phyloP scores from a whole-genome alignment of 2,329 filamentous ascomycete genomes.

The Epicoccum nigrum region DNA sequence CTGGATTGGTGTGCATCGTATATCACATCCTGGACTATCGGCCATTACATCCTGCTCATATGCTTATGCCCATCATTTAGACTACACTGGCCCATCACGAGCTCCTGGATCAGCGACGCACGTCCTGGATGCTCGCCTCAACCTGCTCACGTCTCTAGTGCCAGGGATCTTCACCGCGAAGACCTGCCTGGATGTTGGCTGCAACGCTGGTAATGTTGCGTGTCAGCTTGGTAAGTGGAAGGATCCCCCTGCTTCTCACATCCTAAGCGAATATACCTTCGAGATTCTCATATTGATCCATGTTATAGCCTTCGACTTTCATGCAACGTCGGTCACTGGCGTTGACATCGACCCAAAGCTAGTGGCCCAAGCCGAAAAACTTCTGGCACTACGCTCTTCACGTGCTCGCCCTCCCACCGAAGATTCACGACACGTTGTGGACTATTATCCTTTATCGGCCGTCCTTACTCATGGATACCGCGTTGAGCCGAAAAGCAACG shows the following conservation, averaged over 20 bases:
- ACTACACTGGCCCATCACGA: conserved; percentile 48
- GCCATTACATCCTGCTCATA: conserved; percentile 25
- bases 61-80: conserved; percentile 29
- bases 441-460: conserved; percentile 48
- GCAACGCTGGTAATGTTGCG: conserved; percentile 47
- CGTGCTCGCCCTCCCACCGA: conserved; percentile 36
- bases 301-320: conserved; percentile 46
- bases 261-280: conserved; percentile 16
- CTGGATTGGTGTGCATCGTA: not conserved
- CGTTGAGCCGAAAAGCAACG: conserved; percentile 28
- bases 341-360: conserved; percentile 49
- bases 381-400: conserved; percentile 46
- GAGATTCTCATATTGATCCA: conserved; percentile 31
- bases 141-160: conserved; percentile 39
- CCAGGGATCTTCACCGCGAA: conserved; percentile 45
- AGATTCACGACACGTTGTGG: conserved; percentile 19
- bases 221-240: conserved; percentile 47
- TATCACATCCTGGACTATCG: conserved; percentile 8
- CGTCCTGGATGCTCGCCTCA: conserved; percentile 46
- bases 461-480: conserved; percentile 43
- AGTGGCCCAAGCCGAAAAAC: conserved; percentile 44
- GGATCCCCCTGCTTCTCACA: conserved; percentile 25
- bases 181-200: conserved; percentile 48
- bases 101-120: conserved; percentile 44
- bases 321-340: conserved; percentile 46